Evolutionary conservation across 495 filamentous ascomycete species (phyloP).

Genomic region (Podospora comata): DNA sequence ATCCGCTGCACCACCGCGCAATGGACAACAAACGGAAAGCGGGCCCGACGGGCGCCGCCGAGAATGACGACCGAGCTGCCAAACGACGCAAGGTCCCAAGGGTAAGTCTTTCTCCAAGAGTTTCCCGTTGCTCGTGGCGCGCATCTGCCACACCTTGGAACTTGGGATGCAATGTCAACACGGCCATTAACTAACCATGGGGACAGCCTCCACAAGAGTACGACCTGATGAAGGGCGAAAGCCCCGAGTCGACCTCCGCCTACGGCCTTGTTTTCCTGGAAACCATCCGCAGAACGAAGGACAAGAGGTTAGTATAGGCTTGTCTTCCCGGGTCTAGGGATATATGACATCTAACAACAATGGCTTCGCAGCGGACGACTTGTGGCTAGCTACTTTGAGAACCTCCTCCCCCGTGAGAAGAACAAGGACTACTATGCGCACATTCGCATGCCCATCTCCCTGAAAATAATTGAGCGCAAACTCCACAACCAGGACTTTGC

Average conservation of each 20-base stretch:
- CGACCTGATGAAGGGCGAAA: conserved; percentile 51
- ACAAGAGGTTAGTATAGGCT: conserved; percentile 61
- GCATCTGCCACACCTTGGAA: background rate
- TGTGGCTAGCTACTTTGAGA: conserved; percentile 69
- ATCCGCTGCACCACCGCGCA: conserved; percentile 15
- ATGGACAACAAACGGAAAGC: conserved; percentile 74
- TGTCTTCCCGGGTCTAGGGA: background rate
- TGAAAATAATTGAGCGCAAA: conserved; percentile 71
- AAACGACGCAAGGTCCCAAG: conserved; percentile 56
- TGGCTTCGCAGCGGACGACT: conserved; percentile 54
- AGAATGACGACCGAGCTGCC: conserved; percentile 54
- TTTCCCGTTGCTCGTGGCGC: conserved; percentile 9
- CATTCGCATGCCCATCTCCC: conserved; percentile 69
- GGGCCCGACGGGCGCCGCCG: conserved; percentile 39
- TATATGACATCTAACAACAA: conserved; percentile 17
- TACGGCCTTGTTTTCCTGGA: conserved; percentile 64
- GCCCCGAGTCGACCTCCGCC: conserved; percentile 59
- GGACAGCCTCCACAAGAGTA: conserved; percentile 30
- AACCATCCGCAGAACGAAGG: conserved; percentile 61
- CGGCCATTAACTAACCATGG: conserved; percentile 28
- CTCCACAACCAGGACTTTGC: conserved; percentile 60
- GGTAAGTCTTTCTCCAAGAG: conserved; percentile 26
- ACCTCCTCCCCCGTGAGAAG: conserved; percentile 58
- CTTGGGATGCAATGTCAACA: conserved; percentile 2
- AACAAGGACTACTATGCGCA: conserved; percentile 71